A percentile compares a stretch with the other conserved stretches of the same genome.
phyloP scores from a whole-genome alignment of 2,329 filamentous ascomycete species.

The Cylindrodendrum hubeiense region DNA sequence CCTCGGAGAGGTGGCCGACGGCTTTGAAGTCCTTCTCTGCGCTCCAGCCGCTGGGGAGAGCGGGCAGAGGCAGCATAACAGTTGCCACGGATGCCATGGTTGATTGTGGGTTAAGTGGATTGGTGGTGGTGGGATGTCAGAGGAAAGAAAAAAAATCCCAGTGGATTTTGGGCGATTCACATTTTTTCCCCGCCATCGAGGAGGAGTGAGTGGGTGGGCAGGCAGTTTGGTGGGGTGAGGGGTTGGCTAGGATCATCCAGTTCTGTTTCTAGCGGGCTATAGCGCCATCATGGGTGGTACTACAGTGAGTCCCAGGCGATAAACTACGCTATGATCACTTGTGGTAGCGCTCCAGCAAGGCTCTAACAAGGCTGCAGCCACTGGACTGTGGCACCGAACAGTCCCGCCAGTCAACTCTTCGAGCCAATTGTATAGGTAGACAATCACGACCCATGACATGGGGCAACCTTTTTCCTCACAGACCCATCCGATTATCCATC shows the following conservation, averaged over 20 bases:
- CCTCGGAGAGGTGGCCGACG: conserved; percentile 79
- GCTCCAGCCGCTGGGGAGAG: conserved; percentile 84
- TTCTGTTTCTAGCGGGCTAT: neutral
- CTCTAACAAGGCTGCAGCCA: neutral
- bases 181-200: conserved; percentile 41
- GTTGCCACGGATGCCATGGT: conserved; percentile 75
- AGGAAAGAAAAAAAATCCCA: conserved; percentile 29
- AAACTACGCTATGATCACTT: neutral
- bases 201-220: conserved; percentile 1
- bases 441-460: neutral
- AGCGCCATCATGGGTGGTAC: neutral
- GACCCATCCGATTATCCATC: neutral
- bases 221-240: conserved; percentile 40
- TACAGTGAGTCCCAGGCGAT: conserved; percentile 17
- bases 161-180: conserved; percentile 32
- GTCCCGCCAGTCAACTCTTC: neutral
- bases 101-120: conserved; percentile 28
- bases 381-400: neutral
- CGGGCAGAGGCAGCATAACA: conserved; percentile 76
- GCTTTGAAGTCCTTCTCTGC: conserved; percentile 94
- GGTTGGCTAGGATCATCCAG: neutral
- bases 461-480: conserved; percentile 13
- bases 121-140: conserved; percentile 32
- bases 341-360: neutral
- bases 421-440: neutral